Conservation (phyloP, 1,284 basidiomycete species). For the Cystobasidium slooffiae region DNA sequence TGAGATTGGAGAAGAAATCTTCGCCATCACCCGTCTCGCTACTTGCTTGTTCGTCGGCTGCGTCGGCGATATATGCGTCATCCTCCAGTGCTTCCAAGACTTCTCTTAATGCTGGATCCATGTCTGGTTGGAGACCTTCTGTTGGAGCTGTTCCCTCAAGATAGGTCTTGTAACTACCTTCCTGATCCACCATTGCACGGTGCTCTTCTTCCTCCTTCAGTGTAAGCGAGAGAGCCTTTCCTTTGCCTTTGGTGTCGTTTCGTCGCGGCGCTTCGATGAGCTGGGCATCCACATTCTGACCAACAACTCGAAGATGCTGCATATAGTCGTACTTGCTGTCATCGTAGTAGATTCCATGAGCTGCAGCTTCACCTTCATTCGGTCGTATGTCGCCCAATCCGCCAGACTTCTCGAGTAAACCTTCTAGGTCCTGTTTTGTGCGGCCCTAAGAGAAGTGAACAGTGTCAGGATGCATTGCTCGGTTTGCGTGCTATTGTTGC, state of each 20-base stretch:
- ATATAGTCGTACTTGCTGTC: constrained; percentile 99
- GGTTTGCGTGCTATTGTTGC: not conserved
- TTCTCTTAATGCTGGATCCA: constrained; percentile 95
- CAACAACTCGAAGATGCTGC: constrained; percentile 86
- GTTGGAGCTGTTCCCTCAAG: constrained; percentile 22
- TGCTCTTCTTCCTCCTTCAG: constrained; percentile 31
- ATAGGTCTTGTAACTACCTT: constrained; percentile 34
- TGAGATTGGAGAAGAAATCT: constrained; percentile 37
- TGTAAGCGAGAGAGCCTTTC: constrained; percentile 43
- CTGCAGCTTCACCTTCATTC: constrained; percentile 76
- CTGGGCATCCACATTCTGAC: constrained; percentile 69
- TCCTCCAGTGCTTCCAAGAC: constrained; percentile 93
- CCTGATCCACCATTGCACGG: constrained; percentile 33
- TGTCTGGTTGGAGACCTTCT: constrained; percentile 88
- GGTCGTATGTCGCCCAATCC: constrained; percentile 18
- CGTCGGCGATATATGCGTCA: constrained; percentile 70
- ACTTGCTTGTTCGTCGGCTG: constrained; percentile 30
- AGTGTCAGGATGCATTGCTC: not conserved
- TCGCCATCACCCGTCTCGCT: constrained; percentile 22
- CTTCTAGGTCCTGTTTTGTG: constrained; percentile 74
- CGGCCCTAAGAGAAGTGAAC: constrained; percentile 65
- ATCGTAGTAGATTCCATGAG: constrained; percentile 93
- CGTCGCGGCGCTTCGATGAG: constrained; percentile 48
- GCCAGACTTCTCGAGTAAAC: constrained; percentile 65
- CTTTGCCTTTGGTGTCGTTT: constrained; percentile 45